Base-by-base conservation (phyloP, 179 eudicot species). In the Spergularia azorica region DNA sequence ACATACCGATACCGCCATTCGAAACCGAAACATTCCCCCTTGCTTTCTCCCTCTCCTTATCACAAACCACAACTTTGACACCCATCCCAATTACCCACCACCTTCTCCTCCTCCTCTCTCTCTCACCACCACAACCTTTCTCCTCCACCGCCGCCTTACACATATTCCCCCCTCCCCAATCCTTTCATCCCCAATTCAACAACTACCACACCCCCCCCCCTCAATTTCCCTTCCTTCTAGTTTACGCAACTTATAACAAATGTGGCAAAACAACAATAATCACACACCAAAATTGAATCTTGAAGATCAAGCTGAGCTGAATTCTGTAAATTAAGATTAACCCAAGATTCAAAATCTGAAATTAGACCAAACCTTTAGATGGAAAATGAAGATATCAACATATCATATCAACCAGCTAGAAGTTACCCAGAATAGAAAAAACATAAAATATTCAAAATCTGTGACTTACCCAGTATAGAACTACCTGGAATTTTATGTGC, bases 1-100 rank as follows among this genome's bases (percentile, higher is more conserved):
- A 70, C 26, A 57, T 13, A 17, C 57, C 55, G 21, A 20, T 62
- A 9, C 76, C 75, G 12, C 56, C 78, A 59, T 75, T 71, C 14
- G 75, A 81, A 52, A 56, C 46, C 13, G 68, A 70, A 17, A 52
- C n/a, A 70, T 50, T 63, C 17, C 74, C 84, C 74, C 82, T 82
- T 9, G 88, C 81, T 70, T 79, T 85, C 85, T 84, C 91, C 77
- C 87, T 68, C 82, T 89, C 82, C 78, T 39, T 80, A 83, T 86
- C 79, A 52, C 68, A 13, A 43, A 79, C 72, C 62, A 73, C 73
- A 58, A 86, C 59, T 48, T 80, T 86, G 21, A 83, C 78, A 36
- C 76, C 81, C 82, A 82, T 77, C 48, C 79, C 83, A 74, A 81
- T 81, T 68, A 70, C 71, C 84, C 84, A 82, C 84, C 84, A 63